Base-by-base conservation (phyloP, 768 basidiomycete genomes). In the Agrocybe pediades region DNA sequence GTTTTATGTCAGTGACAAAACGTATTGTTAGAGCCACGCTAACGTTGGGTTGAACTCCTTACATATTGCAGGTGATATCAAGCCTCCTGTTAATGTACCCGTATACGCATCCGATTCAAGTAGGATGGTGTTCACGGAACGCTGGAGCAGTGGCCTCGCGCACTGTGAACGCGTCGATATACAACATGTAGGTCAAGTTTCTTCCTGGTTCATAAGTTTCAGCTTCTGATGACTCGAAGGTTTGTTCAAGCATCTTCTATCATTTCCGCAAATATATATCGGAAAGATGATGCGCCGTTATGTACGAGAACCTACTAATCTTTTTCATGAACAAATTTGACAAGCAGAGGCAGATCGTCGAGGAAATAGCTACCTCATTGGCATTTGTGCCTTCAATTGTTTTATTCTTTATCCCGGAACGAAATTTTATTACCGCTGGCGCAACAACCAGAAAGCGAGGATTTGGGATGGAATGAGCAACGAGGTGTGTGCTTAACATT, bases 61-160 rank as follows among this genome's bases (percentile, higher is more conserved):
- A 23, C 8, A 30, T 48, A 21, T 69, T 65, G 1, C 46, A 53
- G 62, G 19, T 50, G 6, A 33, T 58, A 3, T 62, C 64, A 1
- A 57, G 56, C 1, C 36, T 43, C 23, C 49, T 65, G 9, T 33
- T 62, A 24, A 61, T 61, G 39, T 61, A 53, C 27, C 58, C 65
- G 4, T 78, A 78, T 54, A 75, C 75, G 13, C 80, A 81, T 56
- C 76, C 80, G 2, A 79, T 82, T 33, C 78, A 82, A 67, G 79
- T 83, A 8, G 81, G 67, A 19, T 85, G 81, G 83, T 81, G 80
- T 58, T 84, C 83, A 13, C 77, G 82, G 24, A 85, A 85, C 53
- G 72, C 82, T 0, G 83, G 83, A 25, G 81, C 75, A 2, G 84
- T 85, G 9, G 81, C 83, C 6, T 81, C 80, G 53, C 72, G 83